Evolutionary conservation across 805 yeast species (phyloP).

Genomic region (Saccharomycopsis selenospora): DNA sequence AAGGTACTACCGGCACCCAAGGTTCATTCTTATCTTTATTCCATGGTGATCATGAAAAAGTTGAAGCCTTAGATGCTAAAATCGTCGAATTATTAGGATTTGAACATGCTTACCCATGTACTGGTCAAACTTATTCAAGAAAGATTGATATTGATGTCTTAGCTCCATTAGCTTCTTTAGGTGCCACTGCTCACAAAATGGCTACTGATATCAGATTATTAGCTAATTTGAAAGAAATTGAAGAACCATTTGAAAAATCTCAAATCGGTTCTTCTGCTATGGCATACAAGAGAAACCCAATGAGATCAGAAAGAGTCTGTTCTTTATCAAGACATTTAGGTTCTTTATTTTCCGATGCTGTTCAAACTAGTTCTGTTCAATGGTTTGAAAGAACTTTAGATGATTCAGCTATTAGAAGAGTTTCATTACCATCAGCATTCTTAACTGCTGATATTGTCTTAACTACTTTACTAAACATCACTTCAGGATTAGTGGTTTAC

Average conservation of each 20-base stretch:
- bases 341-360: conserved; percentile 83
- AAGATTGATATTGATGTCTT: conserved; percentile 94
- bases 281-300: conserved; percentile 99
- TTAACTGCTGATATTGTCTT: conserved; percentile 90
- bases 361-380: conserved; percentile 95
- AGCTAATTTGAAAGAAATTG: conserved; percentile 94
- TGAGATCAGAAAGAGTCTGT: conserved; percentile 98
- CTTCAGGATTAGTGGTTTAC: conserved; percentile 93
- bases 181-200: conserved; percentile 94
- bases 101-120: conserved; percentile 91
- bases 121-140: conserved; percentile 99
- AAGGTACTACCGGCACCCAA: conserved; percentile 99
- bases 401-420: conserved; percentile 96
- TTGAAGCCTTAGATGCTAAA: conserved; percentile 83
- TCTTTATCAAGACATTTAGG: conserved; percentile 96
- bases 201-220: conserved; percentile 94
- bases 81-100: conserved; percentile 92
- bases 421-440: conserved; percentile 93
- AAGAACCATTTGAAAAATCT: conserved; percentile 97
- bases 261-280: conserved; percentile 97
- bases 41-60: conserved; percentile 96
- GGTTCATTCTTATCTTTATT: conserved; percentile 91
- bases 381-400: conserved; percentile 99
- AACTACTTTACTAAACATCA: conserved; percentile 83
- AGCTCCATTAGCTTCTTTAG: conserved; percentile 88